Evolutionary conservation across 2,329 filamentous ascomycete genomes (phyloP), one percentile per base, ranked within the genome.

Genomic region (Alternaria dauci): DNA sequence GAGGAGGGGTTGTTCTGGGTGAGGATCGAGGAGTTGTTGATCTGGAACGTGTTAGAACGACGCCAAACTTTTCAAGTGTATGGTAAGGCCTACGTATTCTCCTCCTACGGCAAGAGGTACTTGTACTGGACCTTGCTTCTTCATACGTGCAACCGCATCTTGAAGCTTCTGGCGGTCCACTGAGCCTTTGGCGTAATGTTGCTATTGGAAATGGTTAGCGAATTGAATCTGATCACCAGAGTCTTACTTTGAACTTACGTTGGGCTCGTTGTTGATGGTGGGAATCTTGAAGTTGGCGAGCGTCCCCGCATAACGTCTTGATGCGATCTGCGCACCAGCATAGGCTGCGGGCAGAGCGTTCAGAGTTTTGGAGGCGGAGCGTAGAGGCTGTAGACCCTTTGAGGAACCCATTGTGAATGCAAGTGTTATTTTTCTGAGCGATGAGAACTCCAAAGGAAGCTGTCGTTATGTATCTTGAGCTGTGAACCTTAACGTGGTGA

Each of bases 211-310:
- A 16, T n/a, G n/a, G 7, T 72, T 23, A 72, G 59, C 41, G 16
- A 9, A n/a, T 6, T 38, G n/a, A 12, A 14, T 11, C 12, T 4
- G 12, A 9, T 3, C 0, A 32, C 25, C 8, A 7, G n/a, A 3
- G 41, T 1, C n/a, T 0, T 5, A 4, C 16, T 38, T 30, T 20
- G 6, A 2, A 8, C 92, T 79, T 81, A 97, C 94, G 78, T 97
- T 99, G n/a, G 93, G 93, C 83, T 99, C 95, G 78, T 99, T 99
- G 76, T 87, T 84, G 71, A 97, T 88, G 65, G 89, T 89, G 51
- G 95, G 95, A 52, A 94, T 87, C 83, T 92, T 94, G 86, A 97
- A 98, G 62, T 88, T 86, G 51, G 93, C 94, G 66, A 96, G 84
- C 8, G 88, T 90, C 58, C 89, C 81, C 63, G 76, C 71, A 55